phyloP scores from a whole-genome alignment of 164 flowering plant genomes.

The Warburgia ugandensis region DNA sequence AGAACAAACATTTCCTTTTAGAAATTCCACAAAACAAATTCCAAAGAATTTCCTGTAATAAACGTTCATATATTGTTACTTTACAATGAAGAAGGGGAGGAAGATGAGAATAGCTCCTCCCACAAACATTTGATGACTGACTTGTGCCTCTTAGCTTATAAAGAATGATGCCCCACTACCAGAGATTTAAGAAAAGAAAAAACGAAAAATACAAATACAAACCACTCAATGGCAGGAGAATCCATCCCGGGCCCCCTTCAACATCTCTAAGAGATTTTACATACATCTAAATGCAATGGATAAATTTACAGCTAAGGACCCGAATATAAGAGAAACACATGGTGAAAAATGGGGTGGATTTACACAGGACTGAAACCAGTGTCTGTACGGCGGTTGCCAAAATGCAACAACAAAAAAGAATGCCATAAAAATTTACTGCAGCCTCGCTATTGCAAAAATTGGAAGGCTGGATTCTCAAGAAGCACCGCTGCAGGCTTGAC shows the following conservation, averaged over 20 bases:
- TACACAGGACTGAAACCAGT: slow-evolving; percentile 18
- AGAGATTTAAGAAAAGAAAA: neutral
- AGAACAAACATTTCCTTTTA: neutral
- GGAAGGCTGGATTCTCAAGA: slow-evolving; percentile 66
- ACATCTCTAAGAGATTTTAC: slow-evolving; percentile 25
- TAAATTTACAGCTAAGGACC: slow-evolving; percentile 26
- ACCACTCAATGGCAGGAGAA: slow-evolving; percentile 9
- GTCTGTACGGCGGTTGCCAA: neutral
- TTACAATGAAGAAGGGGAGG: slow-evolving; percentile 22
- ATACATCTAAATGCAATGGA: slow-evolving; percentile 28
- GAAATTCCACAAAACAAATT: neutral
- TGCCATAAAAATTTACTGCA: neutral
- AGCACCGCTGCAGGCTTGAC: slow-evolving; percentile 63
- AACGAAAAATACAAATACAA: slow-evolving; percentile 1
- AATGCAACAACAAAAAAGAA: slow-evolving; percentile 1
- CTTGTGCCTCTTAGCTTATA: slow-evolving; percentile 14
- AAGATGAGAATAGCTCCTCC: slow-evolving; percentile 14
- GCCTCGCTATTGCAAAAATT: slow-evolving; percentile 68
- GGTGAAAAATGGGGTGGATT: slow-evolving; percentile 19
- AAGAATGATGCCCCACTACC: slow-evolving; percentile 24
- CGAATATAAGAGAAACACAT: neutral
- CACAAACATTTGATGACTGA: slow-evolving; percentile 11
- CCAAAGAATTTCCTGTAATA: slow-evolving; percentile 7
- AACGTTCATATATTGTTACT: slow-evolving; percentile 5
- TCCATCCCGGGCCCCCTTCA: slow-evolving; percentile 17